These are phyloP conservation scores for Nasturtium officinale DNA, from an alignment of 345 rosid genomes.

Conservation along the genomic window DNA sequence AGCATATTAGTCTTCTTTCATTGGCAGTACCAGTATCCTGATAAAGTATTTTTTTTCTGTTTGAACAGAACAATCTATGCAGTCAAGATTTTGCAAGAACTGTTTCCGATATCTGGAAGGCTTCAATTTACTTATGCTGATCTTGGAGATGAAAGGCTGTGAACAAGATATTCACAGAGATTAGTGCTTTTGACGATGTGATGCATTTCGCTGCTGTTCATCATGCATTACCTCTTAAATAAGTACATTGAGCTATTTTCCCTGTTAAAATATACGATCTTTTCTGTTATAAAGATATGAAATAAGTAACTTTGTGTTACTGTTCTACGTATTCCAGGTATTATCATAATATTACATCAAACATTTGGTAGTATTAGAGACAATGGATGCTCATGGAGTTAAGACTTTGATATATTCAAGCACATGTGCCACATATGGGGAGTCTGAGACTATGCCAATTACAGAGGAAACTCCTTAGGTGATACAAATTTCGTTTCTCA, in stretches of 20 bases:
- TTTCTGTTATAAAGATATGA: constrained; percentile 7
- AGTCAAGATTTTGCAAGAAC: constrained; percentile 54
- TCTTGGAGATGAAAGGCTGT: constrained; percentile 62
- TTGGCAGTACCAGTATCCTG: background rate
- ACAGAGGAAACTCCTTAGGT: constrained; percentile 60
- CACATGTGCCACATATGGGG: constrained; percentile 77
- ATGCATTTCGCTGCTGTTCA: constrained; percentile 75
- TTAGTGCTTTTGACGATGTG: constrained; percentile 66
- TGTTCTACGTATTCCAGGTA: constrained; percentile 50
- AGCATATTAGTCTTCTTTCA: background rate
- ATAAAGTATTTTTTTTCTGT: background rate
- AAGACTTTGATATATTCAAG: constrained; percentile 73
- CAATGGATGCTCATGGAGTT: constrained; percentile 62
- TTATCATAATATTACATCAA: constrained; percentile 69
- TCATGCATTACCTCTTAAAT: constrained; percentile 71
- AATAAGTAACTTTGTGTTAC: constrained; percentile 21
- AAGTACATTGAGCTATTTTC: constrained; percentile 10
- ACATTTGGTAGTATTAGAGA: constrained; percentile 58
- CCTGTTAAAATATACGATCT: background rate
- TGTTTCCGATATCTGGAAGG: constrained; percentile 65
- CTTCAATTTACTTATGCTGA: constrained; percentile 71
- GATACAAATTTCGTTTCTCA: background rate
- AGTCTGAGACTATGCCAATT: constrained; percentile 67
- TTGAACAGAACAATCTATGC: constrained; percentile 68
- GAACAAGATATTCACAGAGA: constrained; percentile 53